A percentile compares a stretch with the other conserved stretches of the same genome.
Conservation (phyloP, 768 basidiomycete genomes). For the Pleurotus ostreatus region DNA sequence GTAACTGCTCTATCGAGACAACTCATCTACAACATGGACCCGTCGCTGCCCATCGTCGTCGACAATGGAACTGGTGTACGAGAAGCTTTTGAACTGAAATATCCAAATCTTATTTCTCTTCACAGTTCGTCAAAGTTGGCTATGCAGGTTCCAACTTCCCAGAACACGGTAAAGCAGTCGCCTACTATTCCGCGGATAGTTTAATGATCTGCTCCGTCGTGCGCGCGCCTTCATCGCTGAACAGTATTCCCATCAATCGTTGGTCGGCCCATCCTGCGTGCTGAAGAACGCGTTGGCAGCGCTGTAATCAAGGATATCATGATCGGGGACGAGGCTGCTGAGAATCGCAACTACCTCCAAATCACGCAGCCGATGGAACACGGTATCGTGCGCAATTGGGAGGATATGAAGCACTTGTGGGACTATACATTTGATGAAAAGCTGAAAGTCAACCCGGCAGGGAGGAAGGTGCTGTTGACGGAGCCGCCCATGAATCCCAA, state of each 20-base stretch:
- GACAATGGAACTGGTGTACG: slow-evolving; percentile 88
- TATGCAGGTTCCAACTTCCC: slow-evolving; percentile 95
- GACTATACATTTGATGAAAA: slow-evolving; percentile 98
- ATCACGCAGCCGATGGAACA: slow-evolving; percentile 99
- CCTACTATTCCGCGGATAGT: neutral
- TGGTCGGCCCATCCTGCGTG: slow-evolving; percentile 94
- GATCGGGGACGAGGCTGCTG: slow-evolving; percentile 95
- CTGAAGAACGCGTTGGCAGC: slow-evolving; percentile 89
- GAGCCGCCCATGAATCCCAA: slow-evolving; percentile 99
- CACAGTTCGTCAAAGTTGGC: slow-evolving; percentile 86
- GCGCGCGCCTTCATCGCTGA: neutral
- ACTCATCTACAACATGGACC: slow-evolving; percentile 29
- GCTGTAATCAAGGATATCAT: slow-evolving; percentile 94
- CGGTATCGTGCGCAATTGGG: slow-evolving; percentile 98
- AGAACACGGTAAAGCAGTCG: slow-evolving; percentile 64
- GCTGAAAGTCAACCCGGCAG: slow-evolving; percentile 81
- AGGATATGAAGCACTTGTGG: slow-evolving; percentile 98
- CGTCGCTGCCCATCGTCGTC: slow-evolving; percentile 64
- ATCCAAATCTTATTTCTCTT: slow-evolving; percentile 10
- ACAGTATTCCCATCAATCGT: slow-evolving; percentile 95
- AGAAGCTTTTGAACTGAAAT: neutral
- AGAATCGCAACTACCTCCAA: slow-evolving; percentile 92
- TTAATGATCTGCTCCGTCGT: neutral
- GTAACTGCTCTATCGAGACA: no score
- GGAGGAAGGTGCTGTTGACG: slow-evolving; percentile 87